These are phyloP conservation scores for Starmerella powellii DNA, from an alignment of 805 yeast genomes.

Conservation along the genomic window DNA sequence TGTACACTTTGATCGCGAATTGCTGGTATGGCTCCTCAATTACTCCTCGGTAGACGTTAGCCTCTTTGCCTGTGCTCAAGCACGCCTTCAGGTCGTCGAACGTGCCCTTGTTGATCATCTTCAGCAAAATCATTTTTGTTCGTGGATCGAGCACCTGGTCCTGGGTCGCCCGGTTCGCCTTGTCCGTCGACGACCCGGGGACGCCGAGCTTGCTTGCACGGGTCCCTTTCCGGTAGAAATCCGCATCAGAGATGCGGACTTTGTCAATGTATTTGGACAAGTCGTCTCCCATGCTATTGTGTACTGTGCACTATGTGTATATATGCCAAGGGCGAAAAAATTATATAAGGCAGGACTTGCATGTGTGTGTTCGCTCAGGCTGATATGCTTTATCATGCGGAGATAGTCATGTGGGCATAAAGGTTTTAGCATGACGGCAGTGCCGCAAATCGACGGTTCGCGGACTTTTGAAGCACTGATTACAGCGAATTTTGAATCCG, in stretches of 20 bases:
- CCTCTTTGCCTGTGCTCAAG: conserved; percentile 93
- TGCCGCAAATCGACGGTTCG: no score
- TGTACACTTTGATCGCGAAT: conserved; percentile 81
- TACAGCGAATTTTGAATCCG: background rate
- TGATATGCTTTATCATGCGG: no score
- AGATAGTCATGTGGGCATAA: no score
- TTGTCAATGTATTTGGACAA: conserved; percentile 18
- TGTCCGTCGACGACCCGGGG: conserved; percentile 37
- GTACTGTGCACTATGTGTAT: no score
- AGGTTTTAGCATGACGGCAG: no score
- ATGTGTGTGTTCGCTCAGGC: no score
- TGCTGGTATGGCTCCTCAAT: conserved; percentile 17
- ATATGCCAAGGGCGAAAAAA: conserved; percentile 4
- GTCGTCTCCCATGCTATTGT: conserved; percentile 9
- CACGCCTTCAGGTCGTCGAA: conserved; percentile 85
- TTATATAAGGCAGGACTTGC: background rate
- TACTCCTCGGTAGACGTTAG: conserved; percentile 85
- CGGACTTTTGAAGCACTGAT: no score
- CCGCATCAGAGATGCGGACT: conserved; percentile 19
- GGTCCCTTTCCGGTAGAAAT: conserved; percentile 23
- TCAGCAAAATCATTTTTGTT: conserved; percentile 70
- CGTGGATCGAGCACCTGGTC: conserved; percentile 95
- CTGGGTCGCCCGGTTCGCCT: conserved; percentile 89
- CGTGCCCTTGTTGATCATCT: conserved; percentile 70
- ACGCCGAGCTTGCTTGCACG: conserved; percentile 21